phyloP scores from a whole-genome alignment of 176 grass and related monocot genomes.

The Sorghum bicolor region DNA sequence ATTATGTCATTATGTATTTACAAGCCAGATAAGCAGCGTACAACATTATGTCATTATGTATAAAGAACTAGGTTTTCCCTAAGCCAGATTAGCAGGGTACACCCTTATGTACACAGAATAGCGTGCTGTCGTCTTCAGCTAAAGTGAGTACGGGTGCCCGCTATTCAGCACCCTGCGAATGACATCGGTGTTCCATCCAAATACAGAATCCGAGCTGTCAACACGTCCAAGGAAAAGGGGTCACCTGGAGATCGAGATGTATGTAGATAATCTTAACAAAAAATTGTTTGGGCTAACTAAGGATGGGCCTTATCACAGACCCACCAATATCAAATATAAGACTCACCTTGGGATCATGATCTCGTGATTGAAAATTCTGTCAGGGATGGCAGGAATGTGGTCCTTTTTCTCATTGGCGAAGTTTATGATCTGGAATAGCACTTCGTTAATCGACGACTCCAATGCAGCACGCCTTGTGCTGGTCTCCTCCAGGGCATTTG shows the following conservation, averaged over 20 bases:
- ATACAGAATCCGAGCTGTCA: slow-evolving; percentile 75
- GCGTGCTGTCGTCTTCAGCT: neutral
- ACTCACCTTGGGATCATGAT: slow-evolving; percentile 80
- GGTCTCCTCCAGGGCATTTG: slow-evolving; percentile 67
- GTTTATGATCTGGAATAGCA: slow-evolving; percentile 86
- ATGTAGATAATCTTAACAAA: slow-evolving; percentile 46
- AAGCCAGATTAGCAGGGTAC: neutral
- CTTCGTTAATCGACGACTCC: slow-evolving; percentile 56
- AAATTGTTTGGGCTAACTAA: slow-evolving; percentile 12
- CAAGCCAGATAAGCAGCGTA: neutral
- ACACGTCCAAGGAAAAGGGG: slow-evolving; percentile 66
- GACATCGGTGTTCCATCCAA: slow-evolving; percentile 60
- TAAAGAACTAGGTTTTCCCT: neutral
- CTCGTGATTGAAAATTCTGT: slow-evolving; percentile 88
- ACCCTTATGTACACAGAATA: slow-evolving; percentile 3
- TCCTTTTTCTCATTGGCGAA: slow-evolving; percentile 95
- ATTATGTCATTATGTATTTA: slow-evolving; percentile 29
- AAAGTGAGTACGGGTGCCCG: slow-evolving; percentile 61
- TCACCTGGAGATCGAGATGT: slow-evolving; percentile 80
- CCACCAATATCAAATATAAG: neutral
- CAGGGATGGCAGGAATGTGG: slow-evolving; percentile 72
- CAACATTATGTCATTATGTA: slow-evolving; percentile 16
- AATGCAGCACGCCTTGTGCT: slow-evolving; percentile 61
- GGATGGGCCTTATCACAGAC: neutral
- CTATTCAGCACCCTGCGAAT: slow-evolving; percentile 65